These are phyloP conservation scores for Arctium minus DNA, from an alignment of 129 eudicot species.

Conservation along the genomic window DNA sequence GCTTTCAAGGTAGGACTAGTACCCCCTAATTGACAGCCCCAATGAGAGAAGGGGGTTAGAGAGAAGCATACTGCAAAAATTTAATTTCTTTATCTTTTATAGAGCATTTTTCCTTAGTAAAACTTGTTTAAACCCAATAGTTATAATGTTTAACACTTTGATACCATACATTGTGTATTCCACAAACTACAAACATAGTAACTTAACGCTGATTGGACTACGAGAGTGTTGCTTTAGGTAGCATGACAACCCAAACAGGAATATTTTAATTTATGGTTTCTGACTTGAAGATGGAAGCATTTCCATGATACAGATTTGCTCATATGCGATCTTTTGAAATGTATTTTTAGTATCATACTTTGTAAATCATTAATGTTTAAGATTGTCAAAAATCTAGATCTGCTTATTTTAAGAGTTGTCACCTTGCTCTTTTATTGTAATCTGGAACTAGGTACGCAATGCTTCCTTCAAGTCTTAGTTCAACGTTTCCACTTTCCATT, in stretches of 20 bases:
- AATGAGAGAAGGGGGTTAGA: too few relatives aligned
- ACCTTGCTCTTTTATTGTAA: neutral
- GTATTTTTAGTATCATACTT: neutral
- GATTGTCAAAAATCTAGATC: neutral
- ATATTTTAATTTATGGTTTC: neutral
- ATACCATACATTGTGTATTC: neutral
- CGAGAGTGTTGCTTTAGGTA: neutral
- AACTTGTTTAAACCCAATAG: neutral
- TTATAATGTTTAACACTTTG: neutral
- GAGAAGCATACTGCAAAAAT: neutral
- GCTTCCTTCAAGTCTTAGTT: neutral
- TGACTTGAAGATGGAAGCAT: neutral
- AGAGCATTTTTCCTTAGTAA: neutral
- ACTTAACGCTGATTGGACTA: neutral
- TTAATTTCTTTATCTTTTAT: neutral
- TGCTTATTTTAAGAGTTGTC: too few relatives aligned
- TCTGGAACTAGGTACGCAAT: neutral
- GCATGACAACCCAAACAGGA: neutral
- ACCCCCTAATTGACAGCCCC: too few relatives aligned
- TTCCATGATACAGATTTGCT: neutral
- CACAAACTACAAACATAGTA: neutral
- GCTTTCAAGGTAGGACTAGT: too few relatives aligned
- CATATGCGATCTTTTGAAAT: neutral
- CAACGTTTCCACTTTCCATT: neutral
- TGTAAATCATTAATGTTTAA: neutral